Conservation (phyloP, 108 stramenopile genomes). For the Nitzschia putrida region DNA sequence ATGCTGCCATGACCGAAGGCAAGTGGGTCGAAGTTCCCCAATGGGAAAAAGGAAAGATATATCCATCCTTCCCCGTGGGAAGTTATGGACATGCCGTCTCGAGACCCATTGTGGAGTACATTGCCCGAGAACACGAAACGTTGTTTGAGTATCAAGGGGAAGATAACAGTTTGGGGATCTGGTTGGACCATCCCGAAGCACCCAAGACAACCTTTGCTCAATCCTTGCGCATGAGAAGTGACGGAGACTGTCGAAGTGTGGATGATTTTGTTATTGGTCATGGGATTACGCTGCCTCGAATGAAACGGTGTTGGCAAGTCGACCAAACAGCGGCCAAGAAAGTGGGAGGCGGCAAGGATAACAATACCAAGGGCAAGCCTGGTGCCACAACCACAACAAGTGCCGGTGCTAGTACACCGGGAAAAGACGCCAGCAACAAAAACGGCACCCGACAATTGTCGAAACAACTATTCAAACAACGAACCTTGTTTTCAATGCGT, state of each 20-base stretch:
- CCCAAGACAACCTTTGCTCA: constrained; percentile 3
- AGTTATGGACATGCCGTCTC: constrained; percentile 23
- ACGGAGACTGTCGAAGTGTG: constrained; percentile 5
- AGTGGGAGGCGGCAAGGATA: too few species aligned
- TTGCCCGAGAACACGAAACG: constrained; percentile 5
- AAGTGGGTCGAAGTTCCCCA: constrained; percentile 32
- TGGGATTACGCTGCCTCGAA: not conserved
- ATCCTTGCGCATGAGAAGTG: not conserved
- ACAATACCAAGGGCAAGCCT: too few species aligned
- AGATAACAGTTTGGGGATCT: constrained; percentile 30
- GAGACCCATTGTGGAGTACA: constrained; percentile 33
- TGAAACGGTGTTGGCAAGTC: not conserved
- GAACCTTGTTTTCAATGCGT: too few species aligned
- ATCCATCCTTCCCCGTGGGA: constrained; percentile 33
- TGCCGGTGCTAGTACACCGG: too few species aligned
- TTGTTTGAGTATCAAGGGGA: constrained; percentile 40
- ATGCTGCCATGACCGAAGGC: constrained; percentile 5
- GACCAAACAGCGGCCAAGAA: too few species aligned
- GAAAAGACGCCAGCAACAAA: too few species aligned
- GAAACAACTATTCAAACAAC: too few species aligned
- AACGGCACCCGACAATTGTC: too few species aligned
- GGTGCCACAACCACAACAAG: too few species aligned
- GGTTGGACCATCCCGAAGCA: constrained; percentile 17
- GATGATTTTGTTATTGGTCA: not conserved
- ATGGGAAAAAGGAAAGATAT: constrained; percentile 2